Conservation (phyloP, 371 early-diverging fungal species). For the Apophysomyces trapeziformis region DNA sequence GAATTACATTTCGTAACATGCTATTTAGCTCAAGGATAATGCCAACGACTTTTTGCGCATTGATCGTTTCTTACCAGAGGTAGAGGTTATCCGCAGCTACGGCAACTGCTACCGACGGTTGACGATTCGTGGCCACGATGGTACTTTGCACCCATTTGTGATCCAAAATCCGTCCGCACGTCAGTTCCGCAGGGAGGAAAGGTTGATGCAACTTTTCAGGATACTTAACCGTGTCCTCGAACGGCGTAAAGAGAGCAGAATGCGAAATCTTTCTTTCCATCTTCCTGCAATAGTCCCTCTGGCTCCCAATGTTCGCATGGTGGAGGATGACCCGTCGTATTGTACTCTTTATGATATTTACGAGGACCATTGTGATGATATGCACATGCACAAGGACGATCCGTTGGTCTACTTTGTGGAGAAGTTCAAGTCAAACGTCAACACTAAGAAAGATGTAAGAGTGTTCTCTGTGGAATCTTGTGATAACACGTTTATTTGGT, state of each 20-base stretch:
- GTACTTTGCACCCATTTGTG: constrained; percentile 85
- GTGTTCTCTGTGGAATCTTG: not conserved
- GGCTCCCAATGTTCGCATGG: constrained; percentile 91
- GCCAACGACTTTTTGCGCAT: constrained; percentile 93
- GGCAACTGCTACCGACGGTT: constrained; percentile 77
- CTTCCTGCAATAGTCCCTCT: constrained; percentile 91
- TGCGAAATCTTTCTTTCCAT: constrained; percentile 87
- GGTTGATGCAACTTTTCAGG: constrained; percentile 91
- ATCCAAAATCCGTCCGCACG: constrained; percentile 91
- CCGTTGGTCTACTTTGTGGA: constrained; percentile 77
- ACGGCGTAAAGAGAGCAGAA: constrained; percentile 75
- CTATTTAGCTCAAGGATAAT: constrained; percentile 67
- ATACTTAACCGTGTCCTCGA: constrained; percentile 87
- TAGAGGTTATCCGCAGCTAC: constrained; percentile 81
- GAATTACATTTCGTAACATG: constrained; percentile 1
- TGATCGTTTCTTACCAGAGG: constrained; percentile 91
- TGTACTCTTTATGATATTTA: constrained; percentile 86
- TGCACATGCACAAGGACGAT: constrained; percentile 79
- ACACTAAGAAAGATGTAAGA: constrained; percentile 45
- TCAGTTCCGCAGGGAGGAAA: constrained; percentile 91
- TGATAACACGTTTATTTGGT: not conserved
- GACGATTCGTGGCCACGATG: constrained; percentile 92
- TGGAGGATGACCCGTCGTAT: constrained; percentile 90
- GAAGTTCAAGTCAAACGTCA: constrained; percentile 57
- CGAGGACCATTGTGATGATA: constrained; percentile 77